These are phyloP conservation scores for Apiotrichum mycotoxinovorans DNA, from an alignment of 1,284 basidiomycete genomes.

Conservation along the genomic window DNA sequence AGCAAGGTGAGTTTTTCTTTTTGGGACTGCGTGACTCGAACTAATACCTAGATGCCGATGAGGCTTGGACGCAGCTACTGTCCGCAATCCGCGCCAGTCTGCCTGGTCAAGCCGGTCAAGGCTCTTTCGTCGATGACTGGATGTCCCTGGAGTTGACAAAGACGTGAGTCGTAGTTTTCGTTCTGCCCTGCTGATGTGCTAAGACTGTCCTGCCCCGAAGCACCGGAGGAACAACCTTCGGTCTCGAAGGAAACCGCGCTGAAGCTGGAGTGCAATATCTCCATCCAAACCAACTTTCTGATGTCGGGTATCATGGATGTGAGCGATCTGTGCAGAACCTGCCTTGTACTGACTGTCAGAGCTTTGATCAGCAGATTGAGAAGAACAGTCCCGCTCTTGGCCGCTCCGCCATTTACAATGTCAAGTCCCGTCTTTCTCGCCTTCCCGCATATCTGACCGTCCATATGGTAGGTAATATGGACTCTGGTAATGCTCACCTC, in stretches of 20 bases:
- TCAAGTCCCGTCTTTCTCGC: constrained; percentile 75
- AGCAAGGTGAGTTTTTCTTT: constrained; percentile 66
- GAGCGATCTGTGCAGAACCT: constrained; percentile 32
- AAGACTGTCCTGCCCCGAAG: constrained; percentile 74
- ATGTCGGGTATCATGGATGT: constrained; percentile 79
- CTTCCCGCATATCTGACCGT: constrained; percentile 61
- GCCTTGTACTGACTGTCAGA: constrained; percentile 51
- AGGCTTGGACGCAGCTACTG: constrained; percentile 85
- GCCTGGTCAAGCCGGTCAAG: constrained; percentile 46
- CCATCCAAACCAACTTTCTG: constrained; percentile 81
- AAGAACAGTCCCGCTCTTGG: constrained; percentile 77
- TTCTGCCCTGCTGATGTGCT: neutral
- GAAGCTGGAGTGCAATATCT: constrained; percentile 93
- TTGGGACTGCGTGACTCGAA: neutral
- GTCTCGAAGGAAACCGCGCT: constrained; percentile 68
- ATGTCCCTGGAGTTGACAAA: constrained; percentile 76
- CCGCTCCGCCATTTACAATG: constrained; percentile 78
- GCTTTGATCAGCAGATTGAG: constrained; percentile 77
- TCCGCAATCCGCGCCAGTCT: constrained; percentile 67
- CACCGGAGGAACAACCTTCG: constrained; percentile 69
- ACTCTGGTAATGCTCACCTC: constrained; percentile 59
- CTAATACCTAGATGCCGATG: constrained; percentile 73
- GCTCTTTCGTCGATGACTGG: constrained; percentile 74
- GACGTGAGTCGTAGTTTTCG: constrained; percentile 58
- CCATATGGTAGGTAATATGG: constrained; percentile 32